phyloP scores from a whole-genome alignment of 2,329 filamentous ascomycete genomes.

The Thielaviopsis euricoi region DNA sequence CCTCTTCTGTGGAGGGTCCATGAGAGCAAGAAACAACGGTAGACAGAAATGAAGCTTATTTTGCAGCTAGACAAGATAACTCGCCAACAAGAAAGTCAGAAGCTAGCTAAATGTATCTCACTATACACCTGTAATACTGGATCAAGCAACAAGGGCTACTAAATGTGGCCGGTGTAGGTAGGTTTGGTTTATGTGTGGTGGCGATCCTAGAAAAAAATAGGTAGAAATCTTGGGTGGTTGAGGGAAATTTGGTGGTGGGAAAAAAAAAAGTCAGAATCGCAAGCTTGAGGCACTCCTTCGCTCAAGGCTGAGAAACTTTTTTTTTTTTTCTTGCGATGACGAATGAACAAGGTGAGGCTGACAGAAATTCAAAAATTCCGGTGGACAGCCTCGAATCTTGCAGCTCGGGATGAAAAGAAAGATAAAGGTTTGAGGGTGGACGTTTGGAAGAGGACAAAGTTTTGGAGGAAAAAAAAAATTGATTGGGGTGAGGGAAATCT shows the following conservation, averaged over 20 bases:
- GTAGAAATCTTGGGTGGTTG: not conserved
- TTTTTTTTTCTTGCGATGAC: slow-evolving; percentile 3
- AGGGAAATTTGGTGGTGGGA: not conserved
- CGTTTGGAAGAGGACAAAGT: not conserved
- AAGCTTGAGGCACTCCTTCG: not conserved
- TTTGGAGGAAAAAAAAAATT: not conserved
- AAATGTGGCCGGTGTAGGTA: not conserved
- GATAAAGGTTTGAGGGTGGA: not conserved
- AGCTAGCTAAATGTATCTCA: not conserved
- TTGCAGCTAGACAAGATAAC: not conserved
- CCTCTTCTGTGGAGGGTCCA: slow-evolving; percentile 28
- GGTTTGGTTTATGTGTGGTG: not conserved
- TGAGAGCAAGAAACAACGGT: slow-evolving; percentile 14
- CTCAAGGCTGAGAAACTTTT: not conserved
- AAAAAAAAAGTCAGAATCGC: not conserved
- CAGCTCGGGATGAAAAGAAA: slow-evolving; percentile 5
- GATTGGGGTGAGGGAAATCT: not conserved
- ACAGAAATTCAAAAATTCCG: not conserved
- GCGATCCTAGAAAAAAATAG: not conserved
- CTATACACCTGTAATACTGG: not conserved
- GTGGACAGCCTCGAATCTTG: not conserved
- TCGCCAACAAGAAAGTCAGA: not conserved
- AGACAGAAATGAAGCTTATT: not conserved
- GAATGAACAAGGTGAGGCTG: not conserved
- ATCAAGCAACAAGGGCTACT: not conserved